These are phyloP conservation scores for Mycena rosella DNA, from an alignment of 768 basidiomycete species.

Conservation along the genomic window DNA sequence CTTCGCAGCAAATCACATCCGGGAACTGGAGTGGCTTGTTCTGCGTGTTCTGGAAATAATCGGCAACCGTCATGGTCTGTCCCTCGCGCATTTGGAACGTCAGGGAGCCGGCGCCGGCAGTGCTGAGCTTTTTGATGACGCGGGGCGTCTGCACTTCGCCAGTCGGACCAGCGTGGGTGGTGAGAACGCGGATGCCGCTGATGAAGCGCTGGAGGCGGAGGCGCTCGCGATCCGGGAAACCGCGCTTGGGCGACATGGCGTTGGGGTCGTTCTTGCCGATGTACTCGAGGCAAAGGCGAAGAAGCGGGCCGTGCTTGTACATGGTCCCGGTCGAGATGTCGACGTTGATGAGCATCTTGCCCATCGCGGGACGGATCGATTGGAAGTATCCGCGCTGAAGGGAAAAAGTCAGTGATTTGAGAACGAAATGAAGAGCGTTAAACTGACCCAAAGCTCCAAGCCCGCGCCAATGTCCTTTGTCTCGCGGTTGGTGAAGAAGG, in stretches of 20 bases:
- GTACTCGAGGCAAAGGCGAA: constrained; percentile 62
- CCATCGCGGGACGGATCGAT: constrained; percentile 69
- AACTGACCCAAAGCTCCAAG: constrained; percentile 56
- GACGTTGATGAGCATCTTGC: constrained; percentile 67
- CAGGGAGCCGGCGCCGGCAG: constrained; percentile 53
- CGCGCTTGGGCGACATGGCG: constrained; percentile 52
- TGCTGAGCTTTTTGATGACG: constrained; percentile 62
- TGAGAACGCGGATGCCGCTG: constrained; percentile 54
- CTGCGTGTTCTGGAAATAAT: constrained; percentile 68
- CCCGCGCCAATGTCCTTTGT: constrained; percentile 61
- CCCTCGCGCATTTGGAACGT: constrained; percentile 64
- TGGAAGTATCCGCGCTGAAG: constrained; percentile 80
- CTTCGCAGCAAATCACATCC: constrained; percentile 76
- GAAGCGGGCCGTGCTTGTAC: constrained; percentile 69
- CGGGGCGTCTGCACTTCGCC: constrained; percentile 49
- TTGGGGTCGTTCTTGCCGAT: constrained; percentile 51
- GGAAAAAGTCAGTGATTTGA: constrained; percentile 26
- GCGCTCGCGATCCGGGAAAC: constrained; percentile 63
- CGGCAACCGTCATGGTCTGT: constrained; percentile 57
- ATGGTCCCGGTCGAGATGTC: constrained; percentile 77
- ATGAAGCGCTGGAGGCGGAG: constrained; percentile 64
- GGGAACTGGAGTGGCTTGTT: constrained; percentile 71
- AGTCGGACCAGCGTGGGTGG: constrained; percentile 25
- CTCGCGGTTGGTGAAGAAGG: constrained; percentile 69
- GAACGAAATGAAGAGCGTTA: neutral